Percentiles rank a stretch among this genome's conserved stretches.
Evolutionary conservation across 2,329 filamentous ascomycete genomes (phyloP).

Genomic region (Sporothrix euskadiensis): DNA sequence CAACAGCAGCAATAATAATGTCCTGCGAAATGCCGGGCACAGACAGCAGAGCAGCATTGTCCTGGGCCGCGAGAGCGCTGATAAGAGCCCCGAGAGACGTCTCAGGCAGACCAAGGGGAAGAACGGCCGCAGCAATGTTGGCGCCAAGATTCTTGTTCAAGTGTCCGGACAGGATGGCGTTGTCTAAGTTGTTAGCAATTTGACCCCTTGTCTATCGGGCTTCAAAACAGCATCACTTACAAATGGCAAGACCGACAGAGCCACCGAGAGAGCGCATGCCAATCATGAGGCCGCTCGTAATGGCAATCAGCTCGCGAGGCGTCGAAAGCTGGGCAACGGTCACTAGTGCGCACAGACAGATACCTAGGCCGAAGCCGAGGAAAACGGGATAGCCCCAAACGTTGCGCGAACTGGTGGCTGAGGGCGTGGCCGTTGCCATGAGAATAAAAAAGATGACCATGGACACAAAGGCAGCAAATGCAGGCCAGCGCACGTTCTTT

Average conservation of each 20-base stretch:
- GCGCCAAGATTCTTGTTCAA: conserved; percentile 15
- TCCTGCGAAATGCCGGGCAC: conserved; percentile 7
- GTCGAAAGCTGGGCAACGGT: conserved; percentile 41
- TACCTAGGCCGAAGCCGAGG: conserved; percentile 23
- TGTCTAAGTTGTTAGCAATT: conserved; percentile 30
- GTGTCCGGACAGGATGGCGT: conserved; percentile 36
- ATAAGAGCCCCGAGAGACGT: conserved; percentile 16
- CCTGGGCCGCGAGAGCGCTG: neutral
- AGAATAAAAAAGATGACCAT: conserved; percentile 38
- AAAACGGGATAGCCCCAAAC: conserved; percentile 42
- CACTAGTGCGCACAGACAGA: conserved; percentile 32
- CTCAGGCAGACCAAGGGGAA: conserved; percentile 26
- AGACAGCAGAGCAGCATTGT: neutral
- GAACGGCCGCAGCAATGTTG: conserved; percentile 23
- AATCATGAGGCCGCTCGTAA: conserved; percentile 41
- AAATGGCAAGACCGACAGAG: conserved; percentile 51
- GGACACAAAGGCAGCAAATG: conserved; percentile 36
- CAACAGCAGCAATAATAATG: conserved; percentile 25
- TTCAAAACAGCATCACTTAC: neutral
- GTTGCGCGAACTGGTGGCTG: conserved; percentile 30
- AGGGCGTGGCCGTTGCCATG: conserved; percentile 35
- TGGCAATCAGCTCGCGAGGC: conserved; percentile 41
- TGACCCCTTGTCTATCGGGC: too few relatives aligned
- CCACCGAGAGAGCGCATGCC: conserved; percentile 47
- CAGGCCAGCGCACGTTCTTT: conserved; percentile 37